Percentiles rank a stretch among this genome's conserved stretches.
phyloP scores from a whole-genome alignment of 2,329 filamentous ascomycete species.

The Penicillium sp. region DNA sequence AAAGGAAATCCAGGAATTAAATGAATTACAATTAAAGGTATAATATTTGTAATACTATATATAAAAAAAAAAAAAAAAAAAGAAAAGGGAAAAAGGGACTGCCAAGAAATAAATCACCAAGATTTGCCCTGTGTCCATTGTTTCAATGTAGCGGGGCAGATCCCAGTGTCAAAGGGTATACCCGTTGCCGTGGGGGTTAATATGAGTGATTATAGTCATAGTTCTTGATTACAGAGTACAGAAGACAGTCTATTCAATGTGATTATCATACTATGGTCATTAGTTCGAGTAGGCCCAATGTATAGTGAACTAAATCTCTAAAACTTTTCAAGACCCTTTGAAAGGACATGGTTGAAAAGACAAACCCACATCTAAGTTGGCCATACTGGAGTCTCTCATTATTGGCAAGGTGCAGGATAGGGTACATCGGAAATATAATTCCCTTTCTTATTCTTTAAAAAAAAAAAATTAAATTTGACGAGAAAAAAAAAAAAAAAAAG shows the following conservation, averaged over 20 bases:
- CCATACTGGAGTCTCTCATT: background rate
- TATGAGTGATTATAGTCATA: slow-evolving; percentile 9
- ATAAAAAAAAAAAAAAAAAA: background rate
- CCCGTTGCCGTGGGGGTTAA: slow-evolving; percentile 27
- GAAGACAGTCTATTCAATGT: background rate
- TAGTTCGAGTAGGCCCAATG: background rate
- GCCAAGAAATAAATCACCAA: slow-evolving; percentile 33
- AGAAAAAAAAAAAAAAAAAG: background rate
- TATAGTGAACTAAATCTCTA: background rate
- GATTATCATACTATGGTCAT: background rate
- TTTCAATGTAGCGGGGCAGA: slow-evolving; percentile 38
- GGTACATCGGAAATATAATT: background rate
- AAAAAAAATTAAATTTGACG: too few species aligned
- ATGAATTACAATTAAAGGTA: background rate
- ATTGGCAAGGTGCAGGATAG: background rate
- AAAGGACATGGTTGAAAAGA: background rate
- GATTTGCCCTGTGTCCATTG: slow-evolving; percentile 27
- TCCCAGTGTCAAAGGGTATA: slow-evolving; percentile 35
- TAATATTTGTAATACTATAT: background rate
- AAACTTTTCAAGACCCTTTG: background rate
- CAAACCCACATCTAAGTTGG: background rate
- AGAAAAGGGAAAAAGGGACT: slow-evolving; percentile 16
- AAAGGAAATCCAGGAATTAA: background rate
- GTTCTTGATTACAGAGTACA: background rate
- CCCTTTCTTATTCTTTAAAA: background rate